Base-by-base conservation (phyloP, 352 stramenopile genomes). In the Phytopythium litorale region DNA sequence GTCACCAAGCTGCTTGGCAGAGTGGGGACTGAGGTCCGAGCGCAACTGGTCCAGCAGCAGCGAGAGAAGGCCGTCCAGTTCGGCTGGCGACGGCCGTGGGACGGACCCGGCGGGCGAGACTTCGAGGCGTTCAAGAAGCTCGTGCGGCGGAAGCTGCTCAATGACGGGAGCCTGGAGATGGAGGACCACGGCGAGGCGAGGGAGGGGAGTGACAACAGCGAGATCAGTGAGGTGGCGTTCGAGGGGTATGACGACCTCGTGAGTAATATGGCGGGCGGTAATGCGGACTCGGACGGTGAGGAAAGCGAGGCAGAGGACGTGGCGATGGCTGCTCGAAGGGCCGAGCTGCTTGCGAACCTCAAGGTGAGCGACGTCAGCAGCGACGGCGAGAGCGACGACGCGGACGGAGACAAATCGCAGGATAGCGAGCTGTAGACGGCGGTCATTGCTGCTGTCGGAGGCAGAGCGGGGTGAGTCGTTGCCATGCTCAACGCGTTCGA, bases 221-320 rank as follows among this genome's bases (percentile, higher is more conserved):
- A 87, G 55, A 73, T 92, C 67, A 92, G 84, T 45, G 84, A 92
- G 13, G 76, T 91, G 3, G 84, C 68, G 1, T 89, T 89, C 52
- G 79, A 88, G 32, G 81, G 76, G 12, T 89, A 89, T 46, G 67
- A 79, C 2, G 79, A 89, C 50, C 68, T 88, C 16, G 78, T 87
- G 30, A 62, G 63, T 19, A 75, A 75, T 49, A 37, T 56, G 23
- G 53, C 30, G 19, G 40, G 15, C 23, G 48, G 23, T 3, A 62
- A 60, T 19, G 60, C 25, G 11, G 56, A 40, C 1, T 52, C 53
- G 0, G 62, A 77, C 4, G 71, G 73, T 6, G 70, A 67, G 11
- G 73, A 71, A 21, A 35, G 38, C 32, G 53, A 49, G n/a, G 61
- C 67, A 4, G 62, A 83, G 13, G 72, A 78, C 13, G 58, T 61